phyloP scores from a whole-genome alignment of 208 protist genomes.

The Leishmania major region DNA sequence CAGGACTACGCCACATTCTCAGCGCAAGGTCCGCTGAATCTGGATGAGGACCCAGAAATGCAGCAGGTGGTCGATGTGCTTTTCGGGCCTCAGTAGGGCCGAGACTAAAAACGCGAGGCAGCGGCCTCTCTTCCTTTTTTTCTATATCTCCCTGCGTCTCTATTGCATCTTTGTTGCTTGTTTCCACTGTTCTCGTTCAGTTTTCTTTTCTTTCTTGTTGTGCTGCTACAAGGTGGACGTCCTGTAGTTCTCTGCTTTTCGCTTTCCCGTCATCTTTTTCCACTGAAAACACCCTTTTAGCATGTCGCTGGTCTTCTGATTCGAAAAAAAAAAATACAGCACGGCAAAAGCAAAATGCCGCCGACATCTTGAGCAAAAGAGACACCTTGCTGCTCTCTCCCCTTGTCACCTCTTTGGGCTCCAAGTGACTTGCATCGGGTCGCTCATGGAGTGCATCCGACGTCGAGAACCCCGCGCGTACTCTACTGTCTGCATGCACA shows the following conservation, averaged over 20 bases:
- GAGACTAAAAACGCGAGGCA: neutral
- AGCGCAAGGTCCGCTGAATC: slow-evolving; percentile 55
- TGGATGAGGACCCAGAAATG: slow-evolving; percentile 72
- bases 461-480: neutral
- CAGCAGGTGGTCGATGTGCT: slow-evolving; percentile 59
- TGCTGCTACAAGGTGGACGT: neutral
- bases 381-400: neutral
- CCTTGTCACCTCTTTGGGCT: neutral
- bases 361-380: neutral
- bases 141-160: neutral
- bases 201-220: neutral
- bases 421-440: neutral
- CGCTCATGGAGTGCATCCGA: neutral
- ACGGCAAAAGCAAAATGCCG: neutral
- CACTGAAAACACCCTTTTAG: neutral
- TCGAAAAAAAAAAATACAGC: neutral
- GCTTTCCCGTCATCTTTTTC: neutral
- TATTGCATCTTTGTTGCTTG: neutral
- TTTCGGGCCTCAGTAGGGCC: slow-evolving; percentile 37
- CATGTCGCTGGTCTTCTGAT: neutral
- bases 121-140: neutral
- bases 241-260: neutral
- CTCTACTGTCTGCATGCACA: neutral
- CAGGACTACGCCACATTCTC: slow-evolving; percentile 63
- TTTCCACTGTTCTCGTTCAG: neutral